Conservation (phyloP, 176 grass and related monocot species). For the Phyllostachys edulis region DNA sequence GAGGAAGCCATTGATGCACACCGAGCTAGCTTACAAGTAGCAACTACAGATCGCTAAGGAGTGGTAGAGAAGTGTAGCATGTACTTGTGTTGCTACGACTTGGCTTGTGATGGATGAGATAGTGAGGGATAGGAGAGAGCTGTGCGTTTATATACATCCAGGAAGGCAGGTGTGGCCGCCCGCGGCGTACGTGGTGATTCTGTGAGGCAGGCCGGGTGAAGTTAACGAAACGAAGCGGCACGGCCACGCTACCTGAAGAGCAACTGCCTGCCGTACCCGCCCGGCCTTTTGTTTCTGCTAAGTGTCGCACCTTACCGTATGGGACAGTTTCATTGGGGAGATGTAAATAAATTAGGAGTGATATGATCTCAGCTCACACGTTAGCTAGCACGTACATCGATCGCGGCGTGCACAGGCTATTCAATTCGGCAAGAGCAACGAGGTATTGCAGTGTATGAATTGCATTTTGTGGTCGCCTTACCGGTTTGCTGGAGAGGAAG, state of each 20-base stretch:
- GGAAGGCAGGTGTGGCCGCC: too few relatives aligned
- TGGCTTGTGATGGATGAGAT: neutral
- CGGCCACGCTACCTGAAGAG: neutral
- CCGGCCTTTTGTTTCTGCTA: neutral
- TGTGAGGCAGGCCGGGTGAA: too few relatives aligned
- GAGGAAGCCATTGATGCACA: conserved; percentile 24
- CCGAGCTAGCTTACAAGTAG: neutral
- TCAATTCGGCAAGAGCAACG: neutral
- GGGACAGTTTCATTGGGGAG: neutral
- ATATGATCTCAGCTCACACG: too few relatives aligned
- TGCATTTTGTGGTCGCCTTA: neutral
- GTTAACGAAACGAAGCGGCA: neutral
- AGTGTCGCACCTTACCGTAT: neutral
- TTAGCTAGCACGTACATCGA: too few relatives aligned
- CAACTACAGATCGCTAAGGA: too few relatives aligned
- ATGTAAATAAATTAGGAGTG: too few relatives aligned
- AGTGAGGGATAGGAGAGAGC: neutral
- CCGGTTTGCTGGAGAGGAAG: too few relatives aligned
- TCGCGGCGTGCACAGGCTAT: neutral
- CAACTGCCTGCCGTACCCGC: neutral
- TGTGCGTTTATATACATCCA: neutral
- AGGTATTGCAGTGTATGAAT: neutral
- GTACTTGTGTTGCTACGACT: neutral
- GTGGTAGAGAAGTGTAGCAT: neutral
- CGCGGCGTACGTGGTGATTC: neutral